Evolutionary conservation across 768 basidiomycete genomes (phyloP).

Genomic region (Boletus eberwhitei): DNA sequence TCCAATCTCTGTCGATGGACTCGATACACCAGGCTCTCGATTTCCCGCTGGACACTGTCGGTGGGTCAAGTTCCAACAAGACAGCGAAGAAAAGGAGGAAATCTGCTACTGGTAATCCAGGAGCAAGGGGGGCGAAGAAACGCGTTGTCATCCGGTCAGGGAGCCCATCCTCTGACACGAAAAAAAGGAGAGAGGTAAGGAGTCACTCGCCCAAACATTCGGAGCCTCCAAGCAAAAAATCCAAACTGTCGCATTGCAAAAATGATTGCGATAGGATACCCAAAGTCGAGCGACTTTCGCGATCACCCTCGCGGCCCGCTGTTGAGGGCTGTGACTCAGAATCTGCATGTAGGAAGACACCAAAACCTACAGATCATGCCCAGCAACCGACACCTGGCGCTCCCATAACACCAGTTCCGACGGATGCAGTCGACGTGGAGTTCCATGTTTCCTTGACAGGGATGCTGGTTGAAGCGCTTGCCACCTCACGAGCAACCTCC

Average conservation of each 20-base stretch:
- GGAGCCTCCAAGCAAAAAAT: constrained; percentile 23
- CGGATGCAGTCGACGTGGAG: constrained; percentile 18
- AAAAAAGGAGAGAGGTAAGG: constrained; percentile 1
- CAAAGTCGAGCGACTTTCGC: constrained; percentile 1
- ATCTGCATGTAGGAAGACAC: constrained; percentile 3
- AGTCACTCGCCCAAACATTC: not conserved
- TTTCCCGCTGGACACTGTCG: not conserved
- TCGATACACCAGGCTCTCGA: not conserved
- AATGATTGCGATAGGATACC: not conserved
- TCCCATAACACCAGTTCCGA: not conserved
- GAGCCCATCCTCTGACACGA: not conserved
- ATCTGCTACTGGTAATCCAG: not conserved
- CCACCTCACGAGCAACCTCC: constrained; percentile 68
- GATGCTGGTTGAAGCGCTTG: constrained; percentile 68
- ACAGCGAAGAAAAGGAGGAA: constrained; percentile 12
- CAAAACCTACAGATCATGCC: not conserved
- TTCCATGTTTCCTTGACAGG: constrained; percentile 51
- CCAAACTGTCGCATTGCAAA: constrained; percentile 6
- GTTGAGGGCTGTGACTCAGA: not conserved
- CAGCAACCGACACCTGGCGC: not conserved
- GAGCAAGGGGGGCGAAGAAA: constrained; percentile 7
- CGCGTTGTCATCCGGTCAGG: not conserved
- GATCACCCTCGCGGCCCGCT: constrained; percentile 7
- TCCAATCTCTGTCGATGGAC: constrained; percentile 1
- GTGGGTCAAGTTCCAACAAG: not conserved